phyloP scores from a whole-genome alignment of 192 early-diverging fungal species.

The Backusella westeae region DNA sequence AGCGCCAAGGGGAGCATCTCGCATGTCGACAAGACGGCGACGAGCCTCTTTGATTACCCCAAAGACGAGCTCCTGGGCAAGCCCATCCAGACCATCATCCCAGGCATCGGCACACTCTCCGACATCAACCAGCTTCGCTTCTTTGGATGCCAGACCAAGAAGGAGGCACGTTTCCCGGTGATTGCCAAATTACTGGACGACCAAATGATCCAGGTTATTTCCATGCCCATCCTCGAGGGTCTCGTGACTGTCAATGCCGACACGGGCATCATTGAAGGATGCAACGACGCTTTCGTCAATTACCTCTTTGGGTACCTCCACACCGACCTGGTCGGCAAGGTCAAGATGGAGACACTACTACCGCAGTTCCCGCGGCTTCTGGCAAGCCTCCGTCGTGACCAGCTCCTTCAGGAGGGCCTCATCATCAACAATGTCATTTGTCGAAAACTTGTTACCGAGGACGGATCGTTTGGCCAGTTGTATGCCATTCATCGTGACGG shows the following conservation, averaged over 20 bases:
- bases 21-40: conserved; percentile 39
- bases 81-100: not conserved
- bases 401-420: conserved; percentile 15
- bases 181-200: conserved; percentile 40
- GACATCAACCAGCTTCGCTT: conserved; percentile 55
- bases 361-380: conserved; percentile 57
- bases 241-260: conserved; percentile 48
- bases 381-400: conserved; percentile 35
- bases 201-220: conserved; percentile 50
- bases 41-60: conserved; percentile 49
- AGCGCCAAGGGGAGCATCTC: conserved; percentile 43
- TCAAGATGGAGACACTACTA: conserved; percentile 46
- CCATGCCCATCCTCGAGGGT: conserved; percentile 62
- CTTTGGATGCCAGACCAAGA: conserved; percentile 50
- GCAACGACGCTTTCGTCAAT: conserved; percentile 57
- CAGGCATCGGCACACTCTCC: not conserved
- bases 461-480: conserved; percentile 6
- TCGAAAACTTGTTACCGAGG: conserved; percentile 2
- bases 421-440: conserved; percentile 30
- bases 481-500: conserved; percentile 63
- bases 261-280: conserved; percentile 50
- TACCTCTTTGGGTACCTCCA: conserved; percentile 58
- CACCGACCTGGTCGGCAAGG: conserved; percentile 41
- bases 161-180: conserved; percentile 53
- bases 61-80: conserved; percentile 40